Conservation (phyloP, 2,329 filamentous ascomycete species). For the Ambrosiella beaveri region DNA sequence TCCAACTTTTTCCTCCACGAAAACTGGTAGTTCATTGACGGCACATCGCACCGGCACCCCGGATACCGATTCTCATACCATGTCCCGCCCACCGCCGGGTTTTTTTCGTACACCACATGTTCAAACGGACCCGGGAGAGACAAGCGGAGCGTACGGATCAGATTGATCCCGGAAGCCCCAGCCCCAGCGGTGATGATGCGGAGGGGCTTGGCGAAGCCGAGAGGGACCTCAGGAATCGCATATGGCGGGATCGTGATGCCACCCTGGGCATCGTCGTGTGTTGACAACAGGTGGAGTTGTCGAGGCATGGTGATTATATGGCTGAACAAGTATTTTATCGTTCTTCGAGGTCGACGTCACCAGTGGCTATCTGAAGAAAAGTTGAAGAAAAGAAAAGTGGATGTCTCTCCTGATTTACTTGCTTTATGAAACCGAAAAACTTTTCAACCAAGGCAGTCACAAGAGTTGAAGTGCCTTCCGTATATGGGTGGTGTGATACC, state of each 20-base stretch:
- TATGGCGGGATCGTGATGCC: constrained; percentile 2
- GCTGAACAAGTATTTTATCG: too few species aligned
- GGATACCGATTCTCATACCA: constrained; percentile 44
- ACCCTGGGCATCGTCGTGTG: constrained; percentile 5
- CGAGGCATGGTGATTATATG: constrained; percentile 5
- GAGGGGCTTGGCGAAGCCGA: constrained; percentile 13
- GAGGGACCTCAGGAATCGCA: constrained; percentile 5
- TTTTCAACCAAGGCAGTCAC: too few species aligned
- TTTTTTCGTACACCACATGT: constrained; percentile 38
- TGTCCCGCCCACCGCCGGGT: constrained; percentile 35
- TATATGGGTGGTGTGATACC: too few species aligned
- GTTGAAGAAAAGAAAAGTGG: too few species aligned
- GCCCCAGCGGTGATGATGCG: constrained; percentile 19
- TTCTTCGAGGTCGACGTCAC: too few species aligned
- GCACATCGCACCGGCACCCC: constrained; percentile 38
- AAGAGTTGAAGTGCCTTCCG: too few species aligned
- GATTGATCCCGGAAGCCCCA: constrained; percentile 18
- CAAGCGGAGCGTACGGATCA: constrained; percentile 27
- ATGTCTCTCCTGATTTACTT: too few species aligned
- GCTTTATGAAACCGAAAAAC: too few species aligned
- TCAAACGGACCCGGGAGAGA: constrained; percentile 25
- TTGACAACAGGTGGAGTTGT: constrained; percentile 8
- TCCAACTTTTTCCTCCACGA: constrained; percentile 41
- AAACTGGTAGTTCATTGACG: constrained; percentile 45
- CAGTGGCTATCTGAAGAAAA: too few species aligned